Evolutionary conservation across 495 filamentous ascomycete species (phyloP), one percentile per base, ranked within the genome.

Genomic region (Apodospora peruviana): DNA sequence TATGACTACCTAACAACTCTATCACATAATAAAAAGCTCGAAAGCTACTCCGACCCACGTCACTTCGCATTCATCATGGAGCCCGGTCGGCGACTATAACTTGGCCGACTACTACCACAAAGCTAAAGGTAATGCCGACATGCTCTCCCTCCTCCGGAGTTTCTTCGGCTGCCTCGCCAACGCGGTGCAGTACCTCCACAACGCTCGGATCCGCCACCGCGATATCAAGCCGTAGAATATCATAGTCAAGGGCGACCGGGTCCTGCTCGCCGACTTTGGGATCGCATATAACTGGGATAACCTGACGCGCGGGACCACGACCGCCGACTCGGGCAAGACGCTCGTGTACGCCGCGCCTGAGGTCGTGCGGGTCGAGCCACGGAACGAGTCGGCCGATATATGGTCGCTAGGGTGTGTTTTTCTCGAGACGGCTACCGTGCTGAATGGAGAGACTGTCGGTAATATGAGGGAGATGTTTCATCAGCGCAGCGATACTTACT

Each of bases 161-260:
- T 74, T 66, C 51, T 66, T 72, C 43, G 67, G 68, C 14, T 73
- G 71, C 42, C 59, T 73, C 12, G 60, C 65, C 4, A 54, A 40
- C 2, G 63, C 64, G 5, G 27, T 75, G 10, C 48, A 32, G 17
- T 72, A 62, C 53, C 50, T 75, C 17, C 72, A 75, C 50, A 42
- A 49, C 18, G 42, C 58, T 25, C 21, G 43, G 14, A 56, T 74
- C 23, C 51, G 60, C 35, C 72, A 74, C 53, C 55, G 58, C 38
- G 71, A 75, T 47, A 62, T 75, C 47, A 75, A 75, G 50, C 72
- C 72, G 3, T 47, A 58, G 38, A 73, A 75, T 40, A 68, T 75
- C 14, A 55, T 74, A 14, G 47, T 75, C 12, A 57, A 70, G 18
- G 40, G 42, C 24, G 54, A 46, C 8, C 50, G 43, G 7, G 55